Evolutionary conservation across 208 protist species (phyloP), one percentile per base, ranked within the genome.

Genomic region (Leishmania lainsoni): DNA sequence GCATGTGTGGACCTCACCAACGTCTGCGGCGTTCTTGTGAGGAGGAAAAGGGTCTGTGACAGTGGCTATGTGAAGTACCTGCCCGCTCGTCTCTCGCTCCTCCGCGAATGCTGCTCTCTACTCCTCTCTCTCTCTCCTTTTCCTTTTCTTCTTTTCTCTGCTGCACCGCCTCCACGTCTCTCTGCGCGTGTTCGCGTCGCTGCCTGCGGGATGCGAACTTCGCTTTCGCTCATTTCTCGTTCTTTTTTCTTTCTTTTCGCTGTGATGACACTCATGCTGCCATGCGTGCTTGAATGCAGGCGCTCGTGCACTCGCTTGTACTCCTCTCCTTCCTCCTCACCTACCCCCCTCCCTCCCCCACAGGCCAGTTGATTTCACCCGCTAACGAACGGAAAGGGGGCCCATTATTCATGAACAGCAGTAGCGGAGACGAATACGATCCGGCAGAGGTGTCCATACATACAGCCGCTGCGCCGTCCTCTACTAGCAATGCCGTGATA

Each of bases 381-480:
- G 5, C 5, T 48, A 49, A 32, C 3, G 9, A 48, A 52, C 5
- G 58, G n/a, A 2, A 72, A n/a, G 17, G 68, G 35, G 16, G 42
- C 32, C 68, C 16, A 48, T 17, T 10, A 49, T 14, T 52, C 22
- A 72, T 72, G 68, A 72, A 54, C 73, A 77, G 73, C 73, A 78
- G 86, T 78, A 92, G 89, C 78, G 89, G 89, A 39, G 81, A 83
- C 76, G 89, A 91, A 51, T 92, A 94, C 78, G 91, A 94, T 77
- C 91, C 91, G 4, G 83, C 83, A 14, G 84, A 85, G 70, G 72
- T 86, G 35, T 42, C 14, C 39, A 76, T 81, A 22, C 29, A 76
- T 22, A 54, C 65, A 26, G 52, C 42, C 39, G 48, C 65, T 17
- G 49, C 70, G 17, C 51, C 49, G 26, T 71, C 29, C 59, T 54